Conservation (phyloP, 768 basidiomycete species). For the Pleurotus tuber-regium region DNA sequence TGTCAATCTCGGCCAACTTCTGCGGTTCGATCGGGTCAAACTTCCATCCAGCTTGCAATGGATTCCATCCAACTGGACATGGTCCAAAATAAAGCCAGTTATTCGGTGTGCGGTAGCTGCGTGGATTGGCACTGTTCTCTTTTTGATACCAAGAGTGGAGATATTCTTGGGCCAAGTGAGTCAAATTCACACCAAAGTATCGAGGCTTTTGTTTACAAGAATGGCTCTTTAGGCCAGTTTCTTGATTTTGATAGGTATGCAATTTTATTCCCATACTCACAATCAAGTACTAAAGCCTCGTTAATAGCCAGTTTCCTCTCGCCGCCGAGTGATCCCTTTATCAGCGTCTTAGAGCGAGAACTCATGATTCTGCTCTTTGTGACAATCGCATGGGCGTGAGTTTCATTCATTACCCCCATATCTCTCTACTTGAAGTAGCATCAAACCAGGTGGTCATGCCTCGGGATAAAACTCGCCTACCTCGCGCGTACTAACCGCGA, state of each 20-base stretch:
- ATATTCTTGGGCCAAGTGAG: slow-evolving; percentile 56
- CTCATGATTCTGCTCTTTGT: slow-evolving; percentile 49
- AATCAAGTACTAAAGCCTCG: slow-evolving; percentile 6
- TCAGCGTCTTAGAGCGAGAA: slow-evolving; percentile 68
- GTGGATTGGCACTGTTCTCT: slow-evolving; percentile 59
- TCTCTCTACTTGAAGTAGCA: slow-evolving; percentile 1
- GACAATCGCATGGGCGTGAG: slow-evolving; percentile 58
- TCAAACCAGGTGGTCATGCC: slow-evolving; percentile 58
- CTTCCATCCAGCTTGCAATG: slow-evolving; percentile 41
- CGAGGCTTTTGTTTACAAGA: neutral
- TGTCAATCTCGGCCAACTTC: neutral
- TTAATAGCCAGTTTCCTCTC: slow-evolving; percentile 63
- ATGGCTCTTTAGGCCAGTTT: slow-evolving; percentile 51
- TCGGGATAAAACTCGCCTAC: slow-evolving; percentile 63
- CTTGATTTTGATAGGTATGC: slow-evolving; percentile 56
- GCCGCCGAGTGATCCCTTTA: slow-evolving; percentile 66
- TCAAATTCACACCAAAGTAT: slow-evolving; percentile 1
- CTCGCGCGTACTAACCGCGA: slow-evolving; percentile 47
- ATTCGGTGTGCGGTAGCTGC: slow-evolving; percentile 60
- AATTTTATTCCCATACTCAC: neutral
- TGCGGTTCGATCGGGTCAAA: neutral
- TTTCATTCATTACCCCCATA: slow-evolving; percentile 12
- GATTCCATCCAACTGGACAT: slow-evolving; percentile 56
- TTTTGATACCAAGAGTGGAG: slow-evolving; percentile 52
- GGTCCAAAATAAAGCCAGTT: slow-evolving; percentile 60